A percentile compares a stretch with the other conserved stretches of the same genome.
These are phyloP conservation scores for Apiospora hydei DNA, from an alignment of 2,329 filamentous ascomycete species.

Conservation along the genomic window DNA sequence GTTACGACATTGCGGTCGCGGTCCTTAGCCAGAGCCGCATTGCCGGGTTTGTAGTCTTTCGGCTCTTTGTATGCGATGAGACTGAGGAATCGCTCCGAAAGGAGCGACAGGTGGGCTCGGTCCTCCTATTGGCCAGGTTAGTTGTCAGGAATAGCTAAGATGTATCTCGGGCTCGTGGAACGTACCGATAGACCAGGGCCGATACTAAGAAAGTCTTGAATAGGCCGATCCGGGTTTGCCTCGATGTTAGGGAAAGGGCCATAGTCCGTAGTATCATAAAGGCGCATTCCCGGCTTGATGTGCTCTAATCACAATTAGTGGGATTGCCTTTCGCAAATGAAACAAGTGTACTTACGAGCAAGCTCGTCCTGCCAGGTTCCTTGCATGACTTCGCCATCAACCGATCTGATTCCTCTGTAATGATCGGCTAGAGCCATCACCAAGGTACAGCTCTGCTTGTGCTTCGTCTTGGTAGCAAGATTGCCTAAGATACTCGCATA, in stretches of 20 bases:
- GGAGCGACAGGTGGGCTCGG: slow-evolving; percentile 56
- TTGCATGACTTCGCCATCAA: slow-evolving; percentile 47
- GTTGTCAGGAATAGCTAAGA: neutral
- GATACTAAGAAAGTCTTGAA: slow-evolving; percentile 55
- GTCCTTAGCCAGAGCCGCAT: slow-evolving; percentile 45
- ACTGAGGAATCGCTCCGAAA: slow-evolving; percentile 61
- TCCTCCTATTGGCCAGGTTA: slow-evolving; percentile 48
- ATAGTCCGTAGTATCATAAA: slow-evolving; percentile 58
- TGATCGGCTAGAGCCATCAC: slow-evolving; percentile 61
- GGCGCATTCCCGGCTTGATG: slow-evolving; percentile 46
- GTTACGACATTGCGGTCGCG: slow-evolving; percentile 54
- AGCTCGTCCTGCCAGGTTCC: slow-evolving; percentile 53
- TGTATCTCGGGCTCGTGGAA: slow-evolving; percentile 21
- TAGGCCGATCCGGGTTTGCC: slow-evolving; percentile 44
- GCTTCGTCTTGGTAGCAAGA: slow-evolving; percentile 50
- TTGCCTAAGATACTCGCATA: slow-evolving; percentile 60
- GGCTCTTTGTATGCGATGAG: slow-evolving; percentile 56
- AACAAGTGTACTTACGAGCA: slow-evolving; percentile 49
- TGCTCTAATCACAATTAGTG: slow-evolving; percentile 45
- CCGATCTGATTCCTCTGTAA: slow-evolving; percentile 52
- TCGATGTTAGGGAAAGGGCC: slow-evolving; percentile 59
- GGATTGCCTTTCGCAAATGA: neutral
- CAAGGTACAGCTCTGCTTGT: slow-evolving; percentile 59
- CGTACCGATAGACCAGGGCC: slow-evolving; percentile 61
- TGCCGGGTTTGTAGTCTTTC: slow-evolving; percentile 57